Percentiles rank a stretch among this genome's conserved stretches.
Conservation (phyloP, 768 basidiomycete genomes). For the Suillus alpinus region DNA sequence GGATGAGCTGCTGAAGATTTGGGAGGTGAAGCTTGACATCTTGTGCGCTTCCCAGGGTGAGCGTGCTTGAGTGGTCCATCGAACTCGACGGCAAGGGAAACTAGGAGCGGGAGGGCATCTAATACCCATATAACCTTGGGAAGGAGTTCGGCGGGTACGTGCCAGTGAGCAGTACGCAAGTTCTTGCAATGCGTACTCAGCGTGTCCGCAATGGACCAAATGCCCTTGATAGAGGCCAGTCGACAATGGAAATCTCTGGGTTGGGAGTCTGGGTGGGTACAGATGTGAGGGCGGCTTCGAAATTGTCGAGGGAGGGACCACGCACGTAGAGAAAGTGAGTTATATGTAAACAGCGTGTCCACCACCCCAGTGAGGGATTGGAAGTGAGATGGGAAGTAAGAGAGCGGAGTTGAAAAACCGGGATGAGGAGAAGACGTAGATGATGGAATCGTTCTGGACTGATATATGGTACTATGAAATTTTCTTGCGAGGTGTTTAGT, state of each 20-base stretch:
- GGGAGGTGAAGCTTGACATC: slow-evolving; percentile 53
- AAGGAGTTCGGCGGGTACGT: slow-evolving; percentile 51
- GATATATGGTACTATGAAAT: too few relatives aligned
- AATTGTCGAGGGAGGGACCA: slow-evolving; percentile 42
- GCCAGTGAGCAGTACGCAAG: slow-evolving; percentile 61
- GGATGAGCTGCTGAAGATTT: slow-evolving; percentile 57
- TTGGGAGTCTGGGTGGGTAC: slow-evolving; percentile 68
- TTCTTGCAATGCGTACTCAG: slow-evolving; percentile 49
- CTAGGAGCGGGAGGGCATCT: slow-evolving; percentile 54
- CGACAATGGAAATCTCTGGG: slow-evolving; percentile 68
- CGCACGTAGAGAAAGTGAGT: slow-evolving; percentile 45
- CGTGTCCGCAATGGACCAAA: slow-evolving; percentile 63
- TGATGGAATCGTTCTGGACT: too few relatives aligned
- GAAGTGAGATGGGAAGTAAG: slow-evolving; percentile 52
- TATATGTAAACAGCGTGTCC: slow-evolving; percentile 65
- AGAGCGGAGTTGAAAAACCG: too few relatives aligned
- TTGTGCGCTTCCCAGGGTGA: too few relatives aligned
- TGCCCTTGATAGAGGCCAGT: too few relatives aligned
- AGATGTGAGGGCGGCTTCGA: slow-evolving; percentile 53
- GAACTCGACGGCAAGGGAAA: slow-evolving; percentile 57
- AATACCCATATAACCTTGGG: slow-evolving; percentile 73
- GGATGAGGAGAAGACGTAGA: too few relatives aligned
- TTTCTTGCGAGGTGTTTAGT: too few relatives aligned
- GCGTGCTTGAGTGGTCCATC: slow-evolving; percentile 13
- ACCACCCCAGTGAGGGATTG: slow-evolving; percentile 59